Conservation (phyloP, 371 early-diverging fungal species). For the Mucor plumbeus region DNA sequence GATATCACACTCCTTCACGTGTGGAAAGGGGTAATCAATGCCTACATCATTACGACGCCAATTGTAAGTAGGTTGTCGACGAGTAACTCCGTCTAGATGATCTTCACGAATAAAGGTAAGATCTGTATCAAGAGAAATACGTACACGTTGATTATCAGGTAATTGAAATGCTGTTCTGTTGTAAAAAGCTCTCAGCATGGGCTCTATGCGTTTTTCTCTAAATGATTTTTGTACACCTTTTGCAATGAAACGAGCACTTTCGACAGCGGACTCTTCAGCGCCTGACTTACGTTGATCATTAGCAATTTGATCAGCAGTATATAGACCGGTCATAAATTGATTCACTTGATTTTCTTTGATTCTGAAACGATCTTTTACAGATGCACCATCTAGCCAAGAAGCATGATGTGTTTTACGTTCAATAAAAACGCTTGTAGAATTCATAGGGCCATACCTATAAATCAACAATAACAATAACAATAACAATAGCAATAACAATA, state of each 20-base stretch:
- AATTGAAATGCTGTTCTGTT: conserved; percentile 98
- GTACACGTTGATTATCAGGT: conserved; percentile 93
- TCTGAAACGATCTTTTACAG: conserved; percentile 61
- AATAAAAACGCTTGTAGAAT: conserved; percentile 74
- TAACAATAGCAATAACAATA: conserved; percentile 16
- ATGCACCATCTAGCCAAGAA: conserved; percentile 93
- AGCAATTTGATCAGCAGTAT: conserved; percentile 85
- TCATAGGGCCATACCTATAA: conserved; percentile 70
- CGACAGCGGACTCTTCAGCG: conserved; percentile 54
- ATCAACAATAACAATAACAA: conserved; percentile 10
- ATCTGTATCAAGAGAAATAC: conserved; percentile 96
- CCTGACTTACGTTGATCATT: conserved; percentile 75
- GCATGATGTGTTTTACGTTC: conserved; percentile 97
- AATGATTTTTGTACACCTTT: conserved; percentile 81
- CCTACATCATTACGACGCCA: conserved; percentile 92
- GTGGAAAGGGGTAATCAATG: conserved; percentile 83
- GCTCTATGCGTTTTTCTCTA: conserved; percentile 76
- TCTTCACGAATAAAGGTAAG: conserved; percentile 96
- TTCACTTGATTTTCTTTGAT: conserved; percentile 48
- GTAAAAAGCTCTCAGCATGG: conserved; percentile 91
- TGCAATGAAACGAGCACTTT: conserved; percentile 28
- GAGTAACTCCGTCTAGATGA: conserved; percentile 61
- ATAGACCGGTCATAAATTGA: conserved; percentile 68
- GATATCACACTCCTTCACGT: conserved; percentile 78
- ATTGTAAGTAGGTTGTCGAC: conserved; percentile 65